Percentiles rank a stretch among this genome's conserved stretches.
phyloP scores from a whole-genome alignment of 257 asterid genomes.

The Sherardia arvensis region DNA sequence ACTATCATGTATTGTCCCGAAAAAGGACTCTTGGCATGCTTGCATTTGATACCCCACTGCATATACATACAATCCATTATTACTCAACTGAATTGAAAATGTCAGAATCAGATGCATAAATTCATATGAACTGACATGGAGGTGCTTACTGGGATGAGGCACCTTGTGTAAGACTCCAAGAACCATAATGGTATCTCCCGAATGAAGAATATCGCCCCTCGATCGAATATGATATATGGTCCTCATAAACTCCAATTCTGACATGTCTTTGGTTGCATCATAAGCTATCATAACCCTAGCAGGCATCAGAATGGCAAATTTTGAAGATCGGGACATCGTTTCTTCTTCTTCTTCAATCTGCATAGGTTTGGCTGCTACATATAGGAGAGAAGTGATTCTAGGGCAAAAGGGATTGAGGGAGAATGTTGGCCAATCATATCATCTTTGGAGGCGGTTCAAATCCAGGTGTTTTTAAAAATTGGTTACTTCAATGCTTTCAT shows the following conservation, averaged over 20 bases:
- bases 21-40: conserved; percentile 34
- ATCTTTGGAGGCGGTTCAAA: neutral
- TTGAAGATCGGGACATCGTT: conserved; percentile 20
- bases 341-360: neutral
- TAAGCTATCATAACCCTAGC: conserved; percentile 44
- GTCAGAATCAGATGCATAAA: neutral
- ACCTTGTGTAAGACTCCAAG: conserved; percentile 53
- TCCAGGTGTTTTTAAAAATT: too few relatives aligned
- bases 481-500: neutral
- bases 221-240: conserved; percentile 26
- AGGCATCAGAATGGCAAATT: conserved; percentile 19
- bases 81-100: neutral
- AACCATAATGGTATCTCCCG: conserved; percentile 37
- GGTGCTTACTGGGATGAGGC: conserved; percentile 53
- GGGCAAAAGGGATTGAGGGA: conserved; percentile 2
- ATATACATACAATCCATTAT: neutral
- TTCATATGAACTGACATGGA: too few relatives aligned
- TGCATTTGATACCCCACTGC: conserved; percentile 72
- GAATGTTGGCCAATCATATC: neutral
- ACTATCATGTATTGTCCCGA: conserved; percentile 46
- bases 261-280: conserved; percentile 49
- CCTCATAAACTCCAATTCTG: conserved; percentile 23
- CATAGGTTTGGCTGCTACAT: neutral
- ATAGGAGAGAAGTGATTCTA: neutral
- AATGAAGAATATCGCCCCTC: conserved; percentile 32